A percentile compares a stretch with the other conserved stretches of the same genome.
These are phyloP conservation scores for Sporothrix schenckii DNA, from an alignment of 2,329 filamentous ascomycete species.

Conservation along the genomic window DNA sequence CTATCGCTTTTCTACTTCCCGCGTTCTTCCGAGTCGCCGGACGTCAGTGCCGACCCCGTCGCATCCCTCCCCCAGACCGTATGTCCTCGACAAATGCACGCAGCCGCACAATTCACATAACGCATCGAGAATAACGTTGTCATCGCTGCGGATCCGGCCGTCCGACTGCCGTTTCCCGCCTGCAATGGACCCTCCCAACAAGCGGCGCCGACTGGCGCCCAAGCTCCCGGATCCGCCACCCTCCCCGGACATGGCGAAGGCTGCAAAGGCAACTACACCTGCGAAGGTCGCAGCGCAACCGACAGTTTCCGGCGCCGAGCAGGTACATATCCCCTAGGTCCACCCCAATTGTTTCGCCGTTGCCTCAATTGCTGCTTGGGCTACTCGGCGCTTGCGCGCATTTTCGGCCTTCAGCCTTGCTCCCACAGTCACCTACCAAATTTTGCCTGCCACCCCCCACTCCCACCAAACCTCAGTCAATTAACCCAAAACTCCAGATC, in stretches of 20 bases:
- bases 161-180: constrained; percentile 9
- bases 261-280: neutral
- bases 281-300: constrained; percentile 33
- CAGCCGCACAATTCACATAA: constrained; percentile 18
- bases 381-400: constrained; percentile 9
- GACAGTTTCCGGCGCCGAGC: constrained; percentile 34
- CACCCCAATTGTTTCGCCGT: neutral
- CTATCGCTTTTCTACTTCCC: constrained; percentile 35
- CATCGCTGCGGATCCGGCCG: constrained; percentile 7
- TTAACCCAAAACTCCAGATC: constrained; percentile 26
- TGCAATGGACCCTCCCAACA: constrained; percentile 40
- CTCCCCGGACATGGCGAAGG: constrained; percentile 25
- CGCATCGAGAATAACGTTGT: constrained; percentile 16
- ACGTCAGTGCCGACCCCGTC: constrained; percentile 19
- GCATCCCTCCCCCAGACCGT: constrained; percentile 26
- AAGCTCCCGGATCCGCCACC: constrained; percentile 39
- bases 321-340: constrained; percentile 30
- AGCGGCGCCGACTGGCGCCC: constrained; percentile 40
- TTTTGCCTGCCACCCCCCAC: constrained; percentile 15
- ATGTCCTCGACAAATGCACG: constrained; percentile 28
- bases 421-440: neutral
- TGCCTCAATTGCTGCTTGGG: neutral
- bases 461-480: neutral
- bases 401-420: constrained; percentile 8
- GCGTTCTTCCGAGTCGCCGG: constrained; percentile 32